Base-by-base conservation (phyloP, 108 stramenopile species). In the Nitzschia sp. region DNA sequence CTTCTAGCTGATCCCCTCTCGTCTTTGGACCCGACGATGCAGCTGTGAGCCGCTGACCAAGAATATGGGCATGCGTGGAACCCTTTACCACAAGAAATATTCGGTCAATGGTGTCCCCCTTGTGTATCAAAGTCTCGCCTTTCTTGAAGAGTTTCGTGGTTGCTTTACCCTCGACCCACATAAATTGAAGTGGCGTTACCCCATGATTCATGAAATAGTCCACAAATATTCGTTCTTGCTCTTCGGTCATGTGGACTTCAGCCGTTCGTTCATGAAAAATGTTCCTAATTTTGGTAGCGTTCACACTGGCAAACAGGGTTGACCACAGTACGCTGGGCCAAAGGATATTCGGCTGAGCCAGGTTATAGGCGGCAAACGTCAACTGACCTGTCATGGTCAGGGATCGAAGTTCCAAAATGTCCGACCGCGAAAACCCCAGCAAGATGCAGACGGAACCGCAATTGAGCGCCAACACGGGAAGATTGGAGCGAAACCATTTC, bases 121-220 rank as follows among this genome's bases (percentile, higher is more conserved):
- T 77, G 26, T 73, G 58, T 11, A 85, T 57, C 9, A 93, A 31
- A 23, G 78, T 26, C 35, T 63, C 67, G 3, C 84, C 85, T 28
- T 38, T 72, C 35, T 68, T 66, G 23, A 88, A 29, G 26, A 62
- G 1, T 3, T 73, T 32, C 0, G 32, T 46, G 21, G 60, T 56
- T 21, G 81, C 77, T n/a, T 71, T 72, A n/a, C 48, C 48, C 9
- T 70, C 26, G 3, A 90, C 64, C 1, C 76, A 54, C 74, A 84
- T 68, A 71, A 90, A 93, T 68, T 93, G 92, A 61, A 85, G 85
- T 17, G 89, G 92, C 17, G 92, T 93, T 9, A 90, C 76, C 0
- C 88, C 92, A 59, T 90, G 82, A 2, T 79, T 78, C 67, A 85
- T 59, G 64, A 93, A 93, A 61, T 84, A 84, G 58, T 88, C 85